Conservation (phyloP, 2,329 filamentous ascomycete genomes). For the Botrytis aclada region DNA sequence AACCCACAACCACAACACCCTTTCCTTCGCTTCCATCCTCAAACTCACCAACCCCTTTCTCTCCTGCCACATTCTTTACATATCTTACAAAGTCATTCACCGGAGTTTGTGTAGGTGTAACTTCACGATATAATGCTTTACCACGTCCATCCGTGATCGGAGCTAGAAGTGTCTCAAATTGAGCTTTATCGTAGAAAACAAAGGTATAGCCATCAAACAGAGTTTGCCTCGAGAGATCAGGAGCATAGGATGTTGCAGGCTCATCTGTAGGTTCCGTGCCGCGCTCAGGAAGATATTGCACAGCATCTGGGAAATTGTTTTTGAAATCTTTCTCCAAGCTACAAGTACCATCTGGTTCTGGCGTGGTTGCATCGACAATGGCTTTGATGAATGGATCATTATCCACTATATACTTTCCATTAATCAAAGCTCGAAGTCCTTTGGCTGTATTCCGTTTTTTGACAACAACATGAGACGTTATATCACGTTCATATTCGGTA, state of each 20-base stretch:
- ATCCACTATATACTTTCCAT: slow-evolving; percentile 71
- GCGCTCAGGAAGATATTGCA: slow-evolving; percentile 67
- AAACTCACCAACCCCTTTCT: slow-evolving; percentile 66
- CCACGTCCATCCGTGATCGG: slow-evolving; percentile 77
- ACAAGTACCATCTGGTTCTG: slow-evolving; percentile 33
- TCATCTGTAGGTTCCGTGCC: slow-evolving; percentile 73
- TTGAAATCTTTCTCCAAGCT: slow-evolving; percentile 78
- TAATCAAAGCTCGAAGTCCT: slow-evolving; percentile 80
- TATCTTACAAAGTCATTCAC: slow-evolving; percentile 75
- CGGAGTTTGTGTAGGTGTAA: slow-evolving; percentile 60
- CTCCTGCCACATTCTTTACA: slow-evolving; percentile 70
- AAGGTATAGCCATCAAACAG: slow-evolving; percentile 89
- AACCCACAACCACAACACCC: slow-evolving; percentile 77
- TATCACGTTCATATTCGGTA: slow-evolving; percentile 63
- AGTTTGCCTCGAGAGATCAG: slow-evolving; percentile 61
- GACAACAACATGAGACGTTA: slow-evolving; percentile 84
- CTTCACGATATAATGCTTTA: slow-evolving; percentile 69
- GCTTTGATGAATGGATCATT: slow-evolving; percentile 69
- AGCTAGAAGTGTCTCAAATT: slow-evolving; percentile 72
- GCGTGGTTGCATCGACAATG: slow-evolving; percentile 53
- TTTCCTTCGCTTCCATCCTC: slow-evolving; percentile 61
- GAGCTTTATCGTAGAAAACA: slow-evolving; percentile 73
- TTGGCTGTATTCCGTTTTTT: slow-evolving; percentile 88
- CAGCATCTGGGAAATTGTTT: slow-evolving; percentile 71
- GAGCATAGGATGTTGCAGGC: slow-evolving; percentile 62